Evolutionary conservation across 2,329 filamentous ascomycete species (phyloP).

Genomic region (Bipolaris zeicola): DNA sequence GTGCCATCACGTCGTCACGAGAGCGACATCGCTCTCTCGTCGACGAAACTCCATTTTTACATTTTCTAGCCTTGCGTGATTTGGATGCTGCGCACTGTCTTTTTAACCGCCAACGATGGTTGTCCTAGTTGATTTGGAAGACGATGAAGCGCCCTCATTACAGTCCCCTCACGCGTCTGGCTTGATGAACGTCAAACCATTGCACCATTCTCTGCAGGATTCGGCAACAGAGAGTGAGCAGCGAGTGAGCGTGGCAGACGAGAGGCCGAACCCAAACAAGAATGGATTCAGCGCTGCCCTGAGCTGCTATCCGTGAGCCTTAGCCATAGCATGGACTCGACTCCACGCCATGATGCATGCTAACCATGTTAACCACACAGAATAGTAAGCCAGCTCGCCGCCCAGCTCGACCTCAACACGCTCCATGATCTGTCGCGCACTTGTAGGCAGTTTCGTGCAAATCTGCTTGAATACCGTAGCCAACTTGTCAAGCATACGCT

Average conservation of each 20-base stretch:
- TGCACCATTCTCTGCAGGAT: slow-evolving; percentile 33
- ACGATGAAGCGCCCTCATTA: slow-evolving; percentile 42
- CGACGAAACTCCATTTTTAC: slow-evolving; percentile 8
- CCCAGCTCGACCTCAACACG: slow-evolving; percentile 82
- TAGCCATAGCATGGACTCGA: slow-evolving; percentile 40
- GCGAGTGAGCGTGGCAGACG: slow-evolving; percentile 27
- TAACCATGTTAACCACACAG: slow-evolving; percentile 56
- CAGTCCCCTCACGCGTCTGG: slow-evolving; percentile 28
- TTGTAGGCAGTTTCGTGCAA: slow-evolving; percentile 77
- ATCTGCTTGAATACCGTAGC: slow-evolving; percentile 77
- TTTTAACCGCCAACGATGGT: slow-evolving; percentile 46
- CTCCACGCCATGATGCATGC: slow-evolving; percentile 35
- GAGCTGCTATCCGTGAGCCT: slow-evolving; percentile 71
- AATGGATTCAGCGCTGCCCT: slow-evolving; percentile 66
- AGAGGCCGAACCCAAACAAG: slow-evolving; percentile 58
- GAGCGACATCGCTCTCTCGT: slow-evolving; percentile 24
- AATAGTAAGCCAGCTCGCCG: slow-evolving; percentile 75
- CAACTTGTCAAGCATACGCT: slow-evolving; percentile 76
- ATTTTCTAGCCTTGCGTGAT: slow-evolving; percentile 16
- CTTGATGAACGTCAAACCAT: slow-evolving; percentile 33
- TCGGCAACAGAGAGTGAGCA: slow-evolving; percentile 11
- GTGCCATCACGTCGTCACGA: slow-evolving; percentile 23
- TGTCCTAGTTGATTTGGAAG: slow-evolving; percentile 53
- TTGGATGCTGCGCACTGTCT: slow-evolving; percentile 36
- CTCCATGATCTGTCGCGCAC: slow-evolving; percentile 82